These are phyloP conservation scores for Spergularia azorica DNA, from an alignment of 179 eudicot genomes.

Conservation along the genomic window DNA sequence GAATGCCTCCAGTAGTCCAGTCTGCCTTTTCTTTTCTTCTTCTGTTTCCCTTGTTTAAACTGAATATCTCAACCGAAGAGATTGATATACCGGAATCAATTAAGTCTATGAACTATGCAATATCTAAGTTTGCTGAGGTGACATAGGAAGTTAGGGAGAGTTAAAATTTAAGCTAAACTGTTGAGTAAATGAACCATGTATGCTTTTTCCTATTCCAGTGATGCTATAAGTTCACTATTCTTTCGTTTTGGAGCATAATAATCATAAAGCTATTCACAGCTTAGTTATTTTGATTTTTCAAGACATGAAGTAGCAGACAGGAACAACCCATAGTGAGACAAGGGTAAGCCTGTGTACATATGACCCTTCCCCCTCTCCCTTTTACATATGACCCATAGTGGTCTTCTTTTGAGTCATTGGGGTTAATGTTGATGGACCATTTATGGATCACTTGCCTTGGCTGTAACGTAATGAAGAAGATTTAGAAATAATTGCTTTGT, in stretches of 20 bases:
- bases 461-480: not conserved
- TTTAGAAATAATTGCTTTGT: not conserved
- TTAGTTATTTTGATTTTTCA: not conserved
- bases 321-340: not conserved
- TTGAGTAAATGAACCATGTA: not conserved
- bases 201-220: not conserved
- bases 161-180: no score
- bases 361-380: not conserved
- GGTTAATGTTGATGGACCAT: not conserved
- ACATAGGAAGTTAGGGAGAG: not conserved
- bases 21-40: not conserved
- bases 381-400: not conserved
- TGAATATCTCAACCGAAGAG: not conserved
- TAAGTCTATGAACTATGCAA: not conserved
- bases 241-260: no score
- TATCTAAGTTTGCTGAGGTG: not conserved
- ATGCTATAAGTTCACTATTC: not conserved
- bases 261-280: not conserved
- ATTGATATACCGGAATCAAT: not conserved
- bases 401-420: not conserved
- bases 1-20: not conserved
- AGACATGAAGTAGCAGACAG: not conserved
- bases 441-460: no score
- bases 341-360: not conserved
- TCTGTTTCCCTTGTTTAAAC: not conserved